phyloP scores from a whole-genome alignment of 768 basidiomycete species.

The Ephemerocybe angulata region DNA sequence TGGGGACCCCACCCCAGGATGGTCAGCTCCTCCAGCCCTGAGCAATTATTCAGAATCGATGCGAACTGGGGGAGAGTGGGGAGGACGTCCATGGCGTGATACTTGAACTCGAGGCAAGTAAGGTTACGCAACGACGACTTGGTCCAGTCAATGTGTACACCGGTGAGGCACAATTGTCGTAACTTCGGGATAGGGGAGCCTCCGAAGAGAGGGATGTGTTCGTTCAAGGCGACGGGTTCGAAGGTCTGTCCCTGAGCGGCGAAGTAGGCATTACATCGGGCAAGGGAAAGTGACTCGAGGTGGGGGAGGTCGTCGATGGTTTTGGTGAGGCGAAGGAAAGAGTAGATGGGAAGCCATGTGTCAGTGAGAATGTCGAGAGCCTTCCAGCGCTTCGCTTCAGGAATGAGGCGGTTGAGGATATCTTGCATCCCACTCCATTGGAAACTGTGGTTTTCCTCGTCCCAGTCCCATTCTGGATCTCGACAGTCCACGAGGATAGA shows the following conservation, averaged over 20 bases:
- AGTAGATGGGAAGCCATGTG: constrained; percentile 57
- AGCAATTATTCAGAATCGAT: constrained; percentile 39
- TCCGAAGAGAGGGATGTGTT: constrained; percentile 45
- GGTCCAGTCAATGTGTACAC: constrained; percentile 58
- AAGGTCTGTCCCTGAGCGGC: constrained; percentile 43
- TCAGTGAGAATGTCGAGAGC: constrained; percentile 50
- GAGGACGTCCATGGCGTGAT: constrained; percentile 54
- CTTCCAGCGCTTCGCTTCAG: constrained; percentile 45
- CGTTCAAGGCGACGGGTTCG: constrained; percentile 35
- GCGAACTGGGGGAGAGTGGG: constrained; percentile 47
- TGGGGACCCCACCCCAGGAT: constrained; percentile 55
- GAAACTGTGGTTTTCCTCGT: constrained; percentile 43
- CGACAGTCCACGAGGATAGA: constrained; percentile 56
- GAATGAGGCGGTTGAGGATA: constrained; percentile 42
- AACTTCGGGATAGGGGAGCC: constrained; percentile 28
- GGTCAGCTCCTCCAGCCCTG: constrained; percentile 38
- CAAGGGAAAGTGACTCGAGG: constrained; percentile 41
- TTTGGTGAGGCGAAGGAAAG: constrained; percentile 43
- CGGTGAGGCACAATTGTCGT: constrained; percentile 43
- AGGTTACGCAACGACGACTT: constrained; percentile 39
- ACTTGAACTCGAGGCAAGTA: constrained; percentile 48
- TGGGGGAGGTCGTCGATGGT: constrained; percentile 30
- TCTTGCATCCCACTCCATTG: constrained; percentile 41
- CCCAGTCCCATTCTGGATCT: constrained; percentile 54
- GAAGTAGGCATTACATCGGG: constrained; percentile 58